Conservation (phyloP, 768 basidiomycete genomes). For the Boletellus emodensis region DNA sequence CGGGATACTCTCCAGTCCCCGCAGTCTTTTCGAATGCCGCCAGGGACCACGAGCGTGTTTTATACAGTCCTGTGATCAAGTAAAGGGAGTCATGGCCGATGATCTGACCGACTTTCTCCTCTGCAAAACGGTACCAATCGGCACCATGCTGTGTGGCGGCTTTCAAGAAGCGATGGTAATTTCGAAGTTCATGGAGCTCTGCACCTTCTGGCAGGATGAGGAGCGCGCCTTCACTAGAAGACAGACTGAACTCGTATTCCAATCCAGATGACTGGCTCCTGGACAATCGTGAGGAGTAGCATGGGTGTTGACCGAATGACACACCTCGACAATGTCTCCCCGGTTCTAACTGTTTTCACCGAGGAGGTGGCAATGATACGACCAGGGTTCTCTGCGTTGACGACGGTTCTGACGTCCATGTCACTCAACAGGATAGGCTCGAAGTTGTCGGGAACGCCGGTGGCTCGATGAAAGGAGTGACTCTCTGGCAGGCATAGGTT, state of each 20-base stretch:
- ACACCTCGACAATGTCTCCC: not conserved
- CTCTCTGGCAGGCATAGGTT: constrained; percentile 32
- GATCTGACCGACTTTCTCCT: constrained; percentile 12
- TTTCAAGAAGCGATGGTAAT: constrained; percentile 14
- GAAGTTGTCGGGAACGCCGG: constrained; percentile 28
- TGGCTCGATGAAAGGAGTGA: constrained; percentile 16
- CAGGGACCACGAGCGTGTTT: constrained; percentile 25
- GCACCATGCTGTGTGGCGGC: constrained; percentile 19
- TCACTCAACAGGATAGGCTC: constrained; percentile 11
- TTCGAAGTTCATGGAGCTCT: constrained; percentile 16
- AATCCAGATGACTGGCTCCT: not conserved
- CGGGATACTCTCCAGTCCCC: not conserved
- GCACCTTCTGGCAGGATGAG: constrained; percentile 31
- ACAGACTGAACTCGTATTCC: constrained; percentile 7
- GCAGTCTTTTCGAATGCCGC: constrained; percentile 15
- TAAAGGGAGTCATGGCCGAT: constrained; percentile 26
- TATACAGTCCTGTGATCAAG: constrained; percentile 18
- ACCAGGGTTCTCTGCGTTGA: constrained; percentile 7
- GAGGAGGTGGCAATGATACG: constrained; percentile 3
- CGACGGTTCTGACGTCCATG: constrained; percentile 1
- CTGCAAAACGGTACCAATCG: constrained; percentile 28
- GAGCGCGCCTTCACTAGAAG: constrained; percentile 26
- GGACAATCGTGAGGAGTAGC: not conserved
- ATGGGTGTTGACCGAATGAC: not conserved
- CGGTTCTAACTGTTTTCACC: constrained; percentile 1